Base-by-base conservation (phyloP, 495 filamentous ascomycete species). In the Penicillium herquei region DNA sequence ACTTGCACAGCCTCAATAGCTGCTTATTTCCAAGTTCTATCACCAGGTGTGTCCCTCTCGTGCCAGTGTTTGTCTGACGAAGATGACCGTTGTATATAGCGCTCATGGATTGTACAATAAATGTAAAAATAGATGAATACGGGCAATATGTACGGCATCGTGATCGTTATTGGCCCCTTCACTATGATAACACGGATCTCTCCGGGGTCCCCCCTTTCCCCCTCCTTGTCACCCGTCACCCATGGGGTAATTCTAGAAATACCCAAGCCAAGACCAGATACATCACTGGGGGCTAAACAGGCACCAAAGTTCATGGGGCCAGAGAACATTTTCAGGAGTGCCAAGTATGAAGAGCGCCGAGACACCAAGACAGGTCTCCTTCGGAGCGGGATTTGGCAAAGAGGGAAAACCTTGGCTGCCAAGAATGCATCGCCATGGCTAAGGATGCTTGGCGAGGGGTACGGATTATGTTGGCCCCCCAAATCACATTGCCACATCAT, bases 361-460 rank as follows among this genome's bases (percentile, higher is more conserved):
- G 55, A 52, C 21, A 43, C 51, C n/a, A 52, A 49, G 42, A 52
- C 8, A 37, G 8, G 34, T 37, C 12, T 6, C 34, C 55, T 58
- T 62, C 65, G 62, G 65, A 66, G 65, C 65, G 65, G 64, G 63
- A 67, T 54, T 65, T 64, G 63, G 63, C 63, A 63, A 59, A 59
- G 59, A 65, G 65, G 63, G 4, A 59, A 65, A 61, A 45, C 58
- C 65, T 68, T 68, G 65, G 65, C 65, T 68, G 65, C 65, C 62
- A 67, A 67, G 65, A 65, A 40, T 40, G 51, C 35, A 58, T 54
- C n/a, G 58, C 58, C 58, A 58, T 53, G 48, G 56, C 54, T 56
- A 18, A 49, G 37, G 45, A 49, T 41, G 33, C 65, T 65, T 65
- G 65, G 65, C 65, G 35, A 10, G 45, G 17, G 16, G 12, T 31